These are phyloP conservation scores for Penicillium paneum DNA, from an alignment of 2,329 filamentous ascomycete genomes.

Conservation along the genomic window DNA sequence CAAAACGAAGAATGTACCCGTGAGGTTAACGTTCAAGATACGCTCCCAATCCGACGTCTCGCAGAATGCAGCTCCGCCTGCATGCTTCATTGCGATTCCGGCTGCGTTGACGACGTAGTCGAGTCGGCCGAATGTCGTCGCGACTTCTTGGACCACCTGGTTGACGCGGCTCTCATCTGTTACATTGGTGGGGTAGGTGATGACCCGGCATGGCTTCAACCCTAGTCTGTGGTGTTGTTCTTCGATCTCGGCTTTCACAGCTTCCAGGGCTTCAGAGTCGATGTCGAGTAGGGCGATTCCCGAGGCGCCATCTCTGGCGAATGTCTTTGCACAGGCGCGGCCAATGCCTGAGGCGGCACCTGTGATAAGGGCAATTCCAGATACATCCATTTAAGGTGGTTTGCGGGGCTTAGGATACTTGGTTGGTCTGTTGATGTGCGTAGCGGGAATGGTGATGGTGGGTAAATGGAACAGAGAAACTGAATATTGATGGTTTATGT, in stretches of 20 bases:
- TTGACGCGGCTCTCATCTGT: conserved; percentile 14
- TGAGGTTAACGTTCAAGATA: conserved; percentile 45
- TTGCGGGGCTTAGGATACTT: neutral
- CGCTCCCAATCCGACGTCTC: conserved; percentile 39
- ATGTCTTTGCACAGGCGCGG: conserved; percentile 12
- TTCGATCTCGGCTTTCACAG: conserved; percentile 16
- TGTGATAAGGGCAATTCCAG: conserved; percentile 19
- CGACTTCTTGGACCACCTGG: conserved; percentile 9
- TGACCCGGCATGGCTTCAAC: conserved; percentile 4
- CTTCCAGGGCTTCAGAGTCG: conserved; percentile 6
- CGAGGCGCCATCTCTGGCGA: conserved; percentile 16
- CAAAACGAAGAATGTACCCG: conserved; percentile 44
- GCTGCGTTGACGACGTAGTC: conserved; percentile 20
- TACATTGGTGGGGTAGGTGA: conserved; percentile 14
- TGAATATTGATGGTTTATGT: neutral
- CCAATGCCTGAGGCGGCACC: conserved; percentile 20
- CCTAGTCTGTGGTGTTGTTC: neutral
- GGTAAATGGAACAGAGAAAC: neutral
- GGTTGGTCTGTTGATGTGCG: neutral
- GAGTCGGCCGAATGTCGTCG: conserved; percentile 14
- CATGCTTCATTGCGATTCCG: conserved; percentile 27
- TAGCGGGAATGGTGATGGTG: neutral
- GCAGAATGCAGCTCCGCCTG: conserved; percentile 19
- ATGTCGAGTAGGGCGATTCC: conserved; percentile 18
- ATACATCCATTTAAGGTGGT: conserved; percentile 13